Evolutionary conservation across 2,329 filamentous ascomycete species (phyloP).

Genomic region (Fonsecaea multimorphosa): DNA sequence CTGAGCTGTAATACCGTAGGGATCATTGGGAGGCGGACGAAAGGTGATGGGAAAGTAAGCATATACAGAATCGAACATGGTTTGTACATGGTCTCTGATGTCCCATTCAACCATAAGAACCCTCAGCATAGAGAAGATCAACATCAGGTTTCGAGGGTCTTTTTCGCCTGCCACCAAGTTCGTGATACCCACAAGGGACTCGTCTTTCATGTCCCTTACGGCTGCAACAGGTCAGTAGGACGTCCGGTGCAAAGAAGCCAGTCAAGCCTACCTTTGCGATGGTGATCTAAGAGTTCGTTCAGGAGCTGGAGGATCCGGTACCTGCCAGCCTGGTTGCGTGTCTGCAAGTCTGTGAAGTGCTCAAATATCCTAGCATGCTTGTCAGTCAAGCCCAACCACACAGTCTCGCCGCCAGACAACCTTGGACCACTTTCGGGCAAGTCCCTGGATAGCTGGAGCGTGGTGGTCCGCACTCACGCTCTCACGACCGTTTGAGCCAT

Average conservation of each 20-base stretch:
- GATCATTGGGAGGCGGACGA: conserved; percentile 70
- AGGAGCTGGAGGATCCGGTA: conserved; percentile 68
- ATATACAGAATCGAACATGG: conserved; percentile 71
- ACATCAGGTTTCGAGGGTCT: conserved; percentile 72
- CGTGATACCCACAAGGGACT: conserved; percentile 66
- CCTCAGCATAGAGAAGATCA: conserved; percentile 70
- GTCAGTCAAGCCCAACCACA: conserved; percentile 9
- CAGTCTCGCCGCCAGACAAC: conserved; percentile 33
- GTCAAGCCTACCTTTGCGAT: conserved; percentile 57
- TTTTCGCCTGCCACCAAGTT: conserved; percentile 72
- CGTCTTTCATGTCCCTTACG: conserved; percentile 63
- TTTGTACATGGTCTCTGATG: conserved; percentile 64
- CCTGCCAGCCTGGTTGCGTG: conserved; percentile 68
- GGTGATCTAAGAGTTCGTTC: conserved; percentile 66
- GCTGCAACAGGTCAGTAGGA: conserved; percentile 45
- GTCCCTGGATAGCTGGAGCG: conserved; percentile 35
- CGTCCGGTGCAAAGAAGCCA: conserved; percentile 6
- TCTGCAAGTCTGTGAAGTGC: conserved; percentile 63
- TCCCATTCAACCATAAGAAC: conserved; percentile 73
- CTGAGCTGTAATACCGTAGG: conserved; percentile 72
- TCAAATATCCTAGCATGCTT: conserved; percentile 52
- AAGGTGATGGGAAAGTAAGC: conserved; percentile 77
- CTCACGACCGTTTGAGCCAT: conserved; percentile 61
- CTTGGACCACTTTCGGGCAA: conserved; percentile 29
- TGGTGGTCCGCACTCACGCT: conserved; percentile 51